Conservation (phyloP, 306 rosid genomes). For the Prunus dulcis region DNA sequence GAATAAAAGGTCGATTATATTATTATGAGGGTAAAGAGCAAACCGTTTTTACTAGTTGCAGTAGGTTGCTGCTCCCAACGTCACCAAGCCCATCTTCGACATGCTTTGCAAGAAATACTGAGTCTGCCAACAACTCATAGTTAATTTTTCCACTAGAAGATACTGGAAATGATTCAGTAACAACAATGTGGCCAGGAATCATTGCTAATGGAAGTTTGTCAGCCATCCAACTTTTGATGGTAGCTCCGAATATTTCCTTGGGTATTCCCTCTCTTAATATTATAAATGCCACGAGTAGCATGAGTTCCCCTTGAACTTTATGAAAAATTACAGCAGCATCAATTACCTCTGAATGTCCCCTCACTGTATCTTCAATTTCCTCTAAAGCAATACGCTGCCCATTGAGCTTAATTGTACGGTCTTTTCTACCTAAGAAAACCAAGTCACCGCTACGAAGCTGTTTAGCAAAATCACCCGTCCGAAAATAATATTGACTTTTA, state of each 20-base stretch:
- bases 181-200: conserved; percentile 56
- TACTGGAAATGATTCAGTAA: conserved; percentile 59
- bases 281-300: conserved; percentile 60
- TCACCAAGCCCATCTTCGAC: conserved; percentile 36
- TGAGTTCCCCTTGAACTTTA: conserved; percentile 41
- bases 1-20: not conserved
- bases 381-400: conserved; percentile 81
- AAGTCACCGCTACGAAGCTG: conserved; percentile 69
- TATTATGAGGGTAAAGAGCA: conserved; percentile 17
- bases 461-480: conserved; percentile 75
- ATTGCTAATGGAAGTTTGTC: conserved; percentile 55
- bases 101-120: conserved; percentile 32
- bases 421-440: conserved; percentile 82
- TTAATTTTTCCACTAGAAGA: conserved; percentile 77
- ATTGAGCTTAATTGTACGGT: conserved; percentile 67
- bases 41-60: conserved; percentile 68
- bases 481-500: conserved; percentile 41
- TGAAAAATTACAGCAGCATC: conserved; percentile 63
- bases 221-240: conserved; percentile 68
- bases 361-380: conserved; percentile 68
- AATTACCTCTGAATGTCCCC: conserved; percentile 63
- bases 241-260: conserved; percentile 46
- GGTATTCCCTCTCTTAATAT: conserved; percentile 45
- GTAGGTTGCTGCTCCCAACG: conserved; percentile 37
- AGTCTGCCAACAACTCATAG: conserved; percentile 51